Percentiles rank a stretch among this genome's conserved stretches.
These are phyloP conservation scores for Oidiodendron maius DNA, from an alignment of 495 filamentous ascomycete species.

Conservation along the genomic window DNA sequence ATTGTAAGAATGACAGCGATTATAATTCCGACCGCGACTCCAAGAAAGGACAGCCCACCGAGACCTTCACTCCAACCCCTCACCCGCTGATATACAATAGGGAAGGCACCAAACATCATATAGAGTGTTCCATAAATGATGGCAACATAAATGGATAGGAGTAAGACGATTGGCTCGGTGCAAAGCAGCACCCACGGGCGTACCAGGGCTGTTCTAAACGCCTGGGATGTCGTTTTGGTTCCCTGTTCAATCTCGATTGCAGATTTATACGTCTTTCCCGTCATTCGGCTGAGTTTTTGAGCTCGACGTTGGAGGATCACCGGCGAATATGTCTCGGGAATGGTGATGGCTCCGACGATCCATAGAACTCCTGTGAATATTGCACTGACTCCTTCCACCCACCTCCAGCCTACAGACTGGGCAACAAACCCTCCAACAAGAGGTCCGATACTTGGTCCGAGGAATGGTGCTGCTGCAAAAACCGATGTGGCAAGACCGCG, in stretches of 20 bases:
- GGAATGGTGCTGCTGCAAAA: slow-evolving; percentile 62
- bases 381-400: slow-evolving; percentile 78
- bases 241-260: neutral
- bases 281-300: neutral
- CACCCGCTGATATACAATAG: slow-evolving; percentile 74
- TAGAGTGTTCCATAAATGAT: slow-evolving; percentile 76
- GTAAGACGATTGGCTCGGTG: slow-evolving; percentile 76
- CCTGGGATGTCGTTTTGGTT: slow-evolving; percentile 28
- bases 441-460: slow-evolving; percentile 43
- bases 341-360: slow-evolving; percentile 52
- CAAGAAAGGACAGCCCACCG: slow-evolving; percentile 72
- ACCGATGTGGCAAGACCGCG: slow-evolving; percentile 58
- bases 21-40: slow-evolving; percentile 59
- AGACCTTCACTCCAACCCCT: slow-evolving; percentile 47
- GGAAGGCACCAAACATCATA: slow-evolving; percentile 84
- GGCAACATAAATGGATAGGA: slow-evolving; percentile 63
- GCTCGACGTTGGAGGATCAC: slow-evolving; percentile 6
- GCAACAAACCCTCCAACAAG: slow-evolving; percentile 37
- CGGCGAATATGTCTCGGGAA: slow-evolving; percentile 77
- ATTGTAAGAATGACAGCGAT: slow-evolving; percentile 35
- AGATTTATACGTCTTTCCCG: slow-evolving; percentile 37
- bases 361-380: slow-evolving; percentile 66
- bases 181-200: slow-evolving; percentile 48
- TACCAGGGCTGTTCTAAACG: slow-evolving; percentile 41
- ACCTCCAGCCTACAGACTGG: slow-evolving; percentile 55